Conservation (phyloP, 768 basidiomycete species). For the Mycena maculata region DNA sequence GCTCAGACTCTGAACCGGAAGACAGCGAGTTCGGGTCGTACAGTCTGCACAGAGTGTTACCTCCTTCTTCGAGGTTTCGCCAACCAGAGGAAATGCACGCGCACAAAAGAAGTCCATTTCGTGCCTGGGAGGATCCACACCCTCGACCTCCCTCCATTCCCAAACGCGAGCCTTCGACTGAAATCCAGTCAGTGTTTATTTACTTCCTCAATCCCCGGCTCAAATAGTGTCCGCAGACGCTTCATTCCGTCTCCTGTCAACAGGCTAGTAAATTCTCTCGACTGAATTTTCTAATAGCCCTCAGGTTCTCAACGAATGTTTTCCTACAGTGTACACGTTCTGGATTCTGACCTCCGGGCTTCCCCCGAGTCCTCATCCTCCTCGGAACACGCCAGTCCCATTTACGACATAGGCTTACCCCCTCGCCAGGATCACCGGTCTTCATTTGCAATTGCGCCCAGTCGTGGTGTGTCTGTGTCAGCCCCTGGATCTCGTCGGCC, state of each 20-base stretch:
- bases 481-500: background rate
- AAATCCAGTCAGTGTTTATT: constrained; percentile 2
- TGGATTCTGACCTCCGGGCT: background rate
- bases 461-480: background rate
- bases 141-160: background rate
- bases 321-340: background rate
- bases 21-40: constrained; percentile 36
- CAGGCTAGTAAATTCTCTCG: background rate
- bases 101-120: no score
- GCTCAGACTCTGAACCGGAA: constrained; percentile 36
- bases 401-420: constrained; percentile 21
- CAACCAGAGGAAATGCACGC: background rate
- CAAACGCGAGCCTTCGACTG: constrained; percentile 3
- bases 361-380: constrained; percentile 7
- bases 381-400: background rate
- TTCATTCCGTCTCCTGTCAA: background rate
- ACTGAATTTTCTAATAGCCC: background rate
- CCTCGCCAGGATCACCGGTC: constrained; percentile 23
- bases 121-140: background rate
- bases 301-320: background rate
- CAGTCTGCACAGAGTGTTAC: background rate
- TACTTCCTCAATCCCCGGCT: background rate
- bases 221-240: constrained; percentile 3
- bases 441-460: background rate
- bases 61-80: constrained; percentile 1